Evolutionary conservation across 2,329 filamentous ascomycete species (phyloP).

Genomic region (Emergomyces orientalis): DNA sequence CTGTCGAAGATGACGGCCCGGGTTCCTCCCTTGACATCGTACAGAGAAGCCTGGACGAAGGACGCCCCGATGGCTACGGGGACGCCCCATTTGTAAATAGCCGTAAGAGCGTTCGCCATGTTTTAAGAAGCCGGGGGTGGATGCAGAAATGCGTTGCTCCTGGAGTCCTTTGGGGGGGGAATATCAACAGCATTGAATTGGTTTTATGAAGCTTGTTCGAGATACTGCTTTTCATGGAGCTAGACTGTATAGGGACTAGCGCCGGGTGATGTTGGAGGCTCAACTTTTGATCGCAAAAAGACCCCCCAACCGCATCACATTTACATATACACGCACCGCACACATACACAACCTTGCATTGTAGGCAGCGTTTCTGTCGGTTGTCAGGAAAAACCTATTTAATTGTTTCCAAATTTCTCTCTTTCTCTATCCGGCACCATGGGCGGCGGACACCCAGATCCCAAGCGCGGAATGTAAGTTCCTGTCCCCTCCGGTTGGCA

Average conservation of each 20-base stretch:
- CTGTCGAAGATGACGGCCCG: conserved; percentile 98
- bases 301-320: conserved; percentile 14
- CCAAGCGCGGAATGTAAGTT: conserved; percentile 38
- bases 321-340: not conserved
- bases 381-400: not conserved
- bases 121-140: conserved; percentile 11
- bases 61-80: conserved; percentile 61
- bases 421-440: conserved; percentile 20
- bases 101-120: conserved; percentile 41
- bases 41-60: conserved; percentile 67
- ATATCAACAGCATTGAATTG: conserved; percentile 3
- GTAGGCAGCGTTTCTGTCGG: not conserved
- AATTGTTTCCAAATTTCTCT: not conserved
- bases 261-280: conserved; percentile 17
- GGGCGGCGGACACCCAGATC: conserved; percentile 30
- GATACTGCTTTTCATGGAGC: conserved; percentile 23
- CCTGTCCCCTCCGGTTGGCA: not conserved
- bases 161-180: not conserved
- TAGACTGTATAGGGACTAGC: conserved; percentile 30
- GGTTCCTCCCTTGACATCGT: conserved; percentile 92
- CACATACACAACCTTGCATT: not conserved
- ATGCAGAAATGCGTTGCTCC: conserved; percentile 10
- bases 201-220: conserved; percentile 15
- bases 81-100: conserved; percentile 47
- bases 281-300: conserved; percentile 22